Base-by-base conservation (phyloP, 768 basidiomycete genomes). In the Russula emetica region DNA sequence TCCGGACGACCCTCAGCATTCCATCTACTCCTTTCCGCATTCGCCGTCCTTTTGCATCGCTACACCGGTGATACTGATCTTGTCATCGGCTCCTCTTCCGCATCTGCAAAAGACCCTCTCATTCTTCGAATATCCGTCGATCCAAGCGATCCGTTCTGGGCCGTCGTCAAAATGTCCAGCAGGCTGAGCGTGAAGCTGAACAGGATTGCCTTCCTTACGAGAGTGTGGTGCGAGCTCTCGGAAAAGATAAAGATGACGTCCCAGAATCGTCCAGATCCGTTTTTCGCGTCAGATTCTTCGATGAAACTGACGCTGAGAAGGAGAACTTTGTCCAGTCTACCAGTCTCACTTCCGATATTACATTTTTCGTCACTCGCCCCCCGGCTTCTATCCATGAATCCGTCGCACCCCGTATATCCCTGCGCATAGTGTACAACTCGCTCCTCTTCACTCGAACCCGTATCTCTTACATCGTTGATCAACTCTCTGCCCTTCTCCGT, bases 51-150 rank as follows among this genome's bases (percentile, higher is more conserved):
- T 55, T 78, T 99, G 14, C 94, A 98, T 76, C 82, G 96, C 47
- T 97, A 94, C 76, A 98, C 97, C 0, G 95, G 92, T 45, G 97
- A 99, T 73, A 94, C 87, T 30, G 94, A 97, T 70, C 80, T 99
- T 66, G 82, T 97, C 62, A 88, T 99, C 70, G 94, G 90, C 40
- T 92, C 91, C 4, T 94, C 93, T 18, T 88, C 92, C 28, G 85
- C 90, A 2, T 77, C 82, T 6, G 83, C 84, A 7, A 82, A 83
- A 28, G 85, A 90, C 63, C 93, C 94, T 10, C 80, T 99, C 44
- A 81, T 99, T 44, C 82, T 99, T 32, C 85, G 94, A 24, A 75
- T 98, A 56, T 82, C 87, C 11, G 78, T 97, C 51, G 90, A 94
- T 67, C 90, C 94, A 0, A 79, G 82, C 22, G 92, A 95, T 77